phyloP scores from a whole-genome alignment of 495 filamentous ascomycete genomes.

The Durotheca rogersii region DNA sequence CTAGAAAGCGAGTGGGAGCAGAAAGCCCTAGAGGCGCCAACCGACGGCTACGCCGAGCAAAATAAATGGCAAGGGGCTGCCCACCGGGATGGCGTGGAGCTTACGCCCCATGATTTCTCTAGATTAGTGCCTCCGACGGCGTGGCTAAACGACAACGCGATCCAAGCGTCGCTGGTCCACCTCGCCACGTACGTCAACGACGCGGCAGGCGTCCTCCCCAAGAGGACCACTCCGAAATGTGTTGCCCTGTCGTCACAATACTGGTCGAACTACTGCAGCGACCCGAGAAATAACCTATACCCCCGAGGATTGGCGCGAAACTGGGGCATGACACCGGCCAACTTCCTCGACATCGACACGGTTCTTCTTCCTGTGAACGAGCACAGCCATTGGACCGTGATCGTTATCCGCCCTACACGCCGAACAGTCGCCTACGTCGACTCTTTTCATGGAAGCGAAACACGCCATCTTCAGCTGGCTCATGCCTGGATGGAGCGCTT shows the following conservation, averaged over 20 bases:
- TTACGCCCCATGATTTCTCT: conserved; percentile 63
- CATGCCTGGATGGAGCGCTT: conserved; percentile 57
- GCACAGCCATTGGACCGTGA: conserved; percentile 61
- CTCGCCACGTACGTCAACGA: conserved; percentile 62
- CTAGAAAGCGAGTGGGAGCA: conserved; percentile 35
- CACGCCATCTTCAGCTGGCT: conserved; percentile 18
- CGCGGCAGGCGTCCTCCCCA: conserved; percentile 43
- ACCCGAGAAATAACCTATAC: conserved; percentile 47
- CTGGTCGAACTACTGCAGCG: conserved; percentile 55
- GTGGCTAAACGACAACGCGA: conserved; percentile 85
- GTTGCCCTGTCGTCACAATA: conserved; percentile 74
- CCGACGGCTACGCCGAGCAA: conserved; percentile 40
- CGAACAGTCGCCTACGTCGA: conserved; percentile 74
- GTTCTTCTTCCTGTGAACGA: conserved; percentile 51
- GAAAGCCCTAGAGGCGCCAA: conserved; percentile 18
- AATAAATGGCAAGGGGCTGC: conserved; percentile 29
- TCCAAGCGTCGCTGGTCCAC: conserved; percentile 65
- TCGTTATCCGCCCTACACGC: conserved; percentile 65
- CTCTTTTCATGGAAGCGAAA: conserved; percentile 53
- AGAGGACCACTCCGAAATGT: conserved; percentile 59
- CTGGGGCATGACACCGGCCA: conserved; percentile 37
- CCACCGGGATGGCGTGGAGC: conserved; percentile 50
- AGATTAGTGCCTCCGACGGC: conserved; percentile 52
- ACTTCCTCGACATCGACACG: conserved; percentile 46
- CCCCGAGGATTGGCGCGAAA: conserved; percentile 36